phyloP scores from a whole-genome alignment of 257 asterid species.

The Solanum chaucha region DNA sequence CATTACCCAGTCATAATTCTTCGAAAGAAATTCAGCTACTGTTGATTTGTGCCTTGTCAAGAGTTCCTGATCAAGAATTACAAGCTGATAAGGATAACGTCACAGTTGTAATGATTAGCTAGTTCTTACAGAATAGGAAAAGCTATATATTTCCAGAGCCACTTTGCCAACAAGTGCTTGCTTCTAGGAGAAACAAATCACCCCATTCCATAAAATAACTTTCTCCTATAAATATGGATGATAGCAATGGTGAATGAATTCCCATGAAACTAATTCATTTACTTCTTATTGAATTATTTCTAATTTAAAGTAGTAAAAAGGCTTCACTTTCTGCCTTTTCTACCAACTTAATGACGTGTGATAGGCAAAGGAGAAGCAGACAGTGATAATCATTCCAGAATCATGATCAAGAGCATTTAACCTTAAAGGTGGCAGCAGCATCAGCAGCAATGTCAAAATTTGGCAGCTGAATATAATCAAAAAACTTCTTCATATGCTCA shows the following conservation, averaged over 20 bases:
- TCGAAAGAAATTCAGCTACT: constrained; percentile 12
- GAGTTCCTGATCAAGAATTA: constrained; percentile 5
- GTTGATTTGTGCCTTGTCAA: constrained; percentile 17
- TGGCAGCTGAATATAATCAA: constrained; percentile 33
- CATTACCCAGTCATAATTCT: constrained; percentile 15
- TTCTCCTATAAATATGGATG: not conserved
- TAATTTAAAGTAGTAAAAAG: not conserved
- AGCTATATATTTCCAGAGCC: not conserved
- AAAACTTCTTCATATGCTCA: constrained; percentile 39
- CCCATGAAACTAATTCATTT: not conserved
- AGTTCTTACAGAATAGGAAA: not conserved
- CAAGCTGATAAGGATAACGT: not conserved
- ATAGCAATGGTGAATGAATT: not conserved
- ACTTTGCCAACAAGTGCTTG: not conserved
- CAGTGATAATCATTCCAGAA: not conserved
- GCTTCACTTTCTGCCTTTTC: not conserved
- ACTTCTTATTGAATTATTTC: not conserved
- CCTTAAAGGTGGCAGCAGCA: constrained; percentile 50
- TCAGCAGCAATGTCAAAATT: constrained; percentile 47
- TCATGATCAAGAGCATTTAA: constrained; percentile 2
- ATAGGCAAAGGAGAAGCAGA: not conserved
- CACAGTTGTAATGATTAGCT: not conserved
- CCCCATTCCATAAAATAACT: not conserved
- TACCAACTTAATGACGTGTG: not conserved
- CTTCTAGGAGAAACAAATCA: not conserved